Base-by-base conservation (phyloP, 441 rosid genomes). In the Populus hybrid region DNA sequence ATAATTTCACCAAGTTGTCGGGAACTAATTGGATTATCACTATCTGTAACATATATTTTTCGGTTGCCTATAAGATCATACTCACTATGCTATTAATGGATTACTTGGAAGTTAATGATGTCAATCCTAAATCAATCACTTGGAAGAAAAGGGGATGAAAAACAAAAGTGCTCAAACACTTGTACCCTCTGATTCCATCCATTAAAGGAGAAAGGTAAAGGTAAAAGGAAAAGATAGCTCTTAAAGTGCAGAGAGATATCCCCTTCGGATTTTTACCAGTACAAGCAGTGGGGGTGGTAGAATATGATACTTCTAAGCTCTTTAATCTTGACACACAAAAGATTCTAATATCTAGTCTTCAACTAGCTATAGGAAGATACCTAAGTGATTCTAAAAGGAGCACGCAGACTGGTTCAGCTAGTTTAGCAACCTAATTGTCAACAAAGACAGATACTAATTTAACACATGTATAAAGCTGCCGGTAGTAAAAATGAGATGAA, bases 141-240 rank as follows among this genome's bases (percentile, higher is more conserved):
- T 19, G 65, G 77, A 61, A 73, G 23, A 70, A 70, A 74, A 50
- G 59, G 16, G 16, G 18, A 50, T 16, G 59, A 50, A 19, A 19
- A 65, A 34, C 3, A 61, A 53, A 69, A 65, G 81, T 30, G 59
- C 21, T 23, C 0, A 7, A 63, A 73, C 34, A 6, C 63, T 69
- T 65, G 21, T 67, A 69, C 71, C 67, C 23, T 75, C n/a, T 53
- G 80, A 79, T 75, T 76, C 81, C 68, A 12, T 69, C 6, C 32
- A 78, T 78, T 19, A 42, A 42, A 69, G 72, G 21, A 30, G 69
- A 77, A 80, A 79, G 70, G 34, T 9, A 74, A 71, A 65, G 72
- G 38, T 70, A 18, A 50, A 78, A 84, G 72, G 66, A 50, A 50
- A 5, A 50, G 19, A 50, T 2, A 50, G n/a, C 7, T 50, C 59